phyloP scores from a whole-genome alignment of 2,329 filamentous ascomycete species.

The Curvularia sp. region DNA sequence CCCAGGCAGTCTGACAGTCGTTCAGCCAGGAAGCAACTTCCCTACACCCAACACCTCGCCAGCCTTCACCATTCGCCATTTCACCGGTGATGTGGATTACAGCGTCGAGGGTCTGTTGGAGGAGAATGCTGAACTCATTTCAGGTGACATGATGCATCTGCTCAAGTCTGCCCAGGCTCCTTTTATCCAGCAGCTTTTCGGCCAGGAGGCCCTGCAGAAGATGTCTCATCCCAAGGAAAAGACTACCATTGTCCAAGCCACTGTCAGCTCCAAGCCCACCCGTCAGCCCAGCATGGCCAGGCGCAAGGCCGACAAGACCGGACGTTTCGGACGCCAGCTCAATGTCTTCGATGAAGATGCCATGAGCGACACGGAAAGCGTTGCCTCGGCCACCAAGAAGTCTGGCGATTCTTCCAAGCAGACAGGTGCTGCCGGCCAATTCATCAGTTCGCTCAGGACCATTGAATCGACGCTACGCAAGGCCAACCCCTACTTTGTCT shows the following conservation, averaged over 20 bases:
- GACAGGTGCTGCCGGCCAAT: slow-evolving; percentile 91
- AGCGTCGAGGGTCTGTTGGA: slow-evolving; percentile 85
- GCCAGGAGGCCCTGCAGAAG: slow-evolving; percentile 92
- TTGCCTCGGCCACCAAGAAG: slow-evolving; percentile 52
- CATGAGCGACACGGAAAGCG: slow-evolving; percentile 51
- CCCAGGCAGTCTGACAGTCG: slow-evolving; percentile 75
- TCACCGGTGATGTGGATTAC: slow-evolving; percentile 96
- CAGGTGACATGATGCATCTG: slow-evolving; percentile 92
- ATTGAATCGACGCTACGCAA: slow-evolving; percentile 87
- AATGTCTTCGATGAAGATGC: slow-evolving; percentile 57
- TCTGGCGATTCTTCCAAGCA: slow-evolving; percentile 56
- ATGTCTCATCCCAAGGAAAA: slow-evolving; percentile 92
- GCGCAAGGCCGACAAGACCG: slow-evolving; percentile 68
- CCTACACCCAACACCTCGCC: slow-evolving; percentile 80
- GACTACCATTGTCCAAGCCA: slow-evolving; percentile 91
- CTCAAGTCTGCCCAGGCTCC: slow-evolving; percentile 86
- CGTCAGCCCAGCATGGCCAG: slow-evolving; percentile 92
- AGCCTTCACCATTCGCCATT: slow-evolving; percentile 90
- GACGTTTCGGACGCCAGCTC: slow-evolving; percentile 53
- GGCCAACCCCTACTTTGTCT: slow-evolving; percentile 93
- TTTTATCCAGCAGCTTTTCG: slow-evolving; percentile 89
- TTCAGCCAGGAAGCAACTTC: slow-evolving; percentile 88
- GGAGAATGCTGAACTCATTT: slow-evolving; percentile 95
- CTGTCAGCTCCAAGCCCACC: slow-evolving; percentile 93
- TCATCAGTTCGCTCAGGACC: slow-evolving; percentile 85